Evolutionary conservation across 129 eudicot species (phyloP).

Genomic region (Helianthus tuberosus): DNA sequence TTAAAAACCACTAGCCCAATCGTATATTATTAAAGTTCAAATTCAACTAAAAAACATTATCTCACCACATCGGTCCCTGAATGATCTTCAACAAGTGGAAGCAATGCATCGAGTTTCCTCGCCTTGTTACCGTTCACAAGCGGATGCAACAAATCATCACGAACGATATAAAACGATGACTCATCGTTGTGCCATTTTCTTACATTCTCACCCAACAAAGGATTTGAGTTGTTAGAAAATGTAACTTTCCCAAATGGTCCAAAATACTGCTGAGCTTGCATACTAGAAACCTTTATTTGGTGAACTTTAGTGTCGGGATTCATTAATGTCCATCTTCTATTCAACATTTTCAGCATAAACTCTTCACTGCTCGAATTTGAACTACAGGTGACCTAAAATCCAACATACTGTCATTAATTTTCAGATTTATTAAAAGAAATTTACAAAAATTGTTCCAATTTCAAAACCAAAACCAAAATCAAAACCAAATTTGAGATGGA

Average conservation of each 20-base stretch:
- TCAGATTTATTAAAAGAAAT: neutral
- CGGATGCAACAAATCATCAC: slow-evolving; percentile 97
- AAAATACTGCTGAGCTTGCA: slow-evolving; percentile 19
- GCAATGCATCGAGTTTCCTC: slow-evolving; percentile 84
- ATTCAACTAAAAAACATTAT: neutral
- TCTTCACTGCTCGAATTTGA: slow-evolving; percentile 36
- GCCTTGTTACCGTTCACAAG: slow-evolving; percentile 92
- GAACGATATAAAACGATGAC: slow-evolving; percentile 77
- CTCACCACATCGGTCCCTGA: slow-evolving; percentile 84
- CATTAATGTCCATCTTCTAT: slow-evolving; percentile 72
- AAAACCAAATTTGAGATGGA: neutral
- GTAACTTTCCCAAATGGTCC: slow-evolving; percentile 38
- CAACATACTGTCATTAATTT: neutral
- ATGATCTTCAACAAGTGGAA: slow-evolving; percentile 91
- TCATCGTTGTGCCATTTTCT: slow-evolving; percentile 31
- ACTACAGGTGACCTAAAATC: slow-evolving; percentile 43
- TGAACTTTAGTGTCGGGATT: slow-evolving; percentile 79
- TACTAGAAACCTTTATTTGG: slow-evolving; percentile 47
- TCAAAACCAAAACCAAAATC: neutral
- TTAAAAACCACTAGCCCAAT: neutral
- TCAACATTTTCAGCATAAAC: slow-evolving; percentile 47
- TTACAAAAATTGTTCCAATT: neutral
- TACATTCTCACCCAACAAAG: slow-evolving; percentile 57
- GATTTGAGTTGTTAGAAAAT: slow-evolving; percentile 53
- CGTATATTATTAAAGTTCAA: neutral